Evolutionary conservation across 768 basidiomycete species (phyloP), one percentile per base, ranked within the genome.

Genomic region (Rickenella mellea): DNA sequence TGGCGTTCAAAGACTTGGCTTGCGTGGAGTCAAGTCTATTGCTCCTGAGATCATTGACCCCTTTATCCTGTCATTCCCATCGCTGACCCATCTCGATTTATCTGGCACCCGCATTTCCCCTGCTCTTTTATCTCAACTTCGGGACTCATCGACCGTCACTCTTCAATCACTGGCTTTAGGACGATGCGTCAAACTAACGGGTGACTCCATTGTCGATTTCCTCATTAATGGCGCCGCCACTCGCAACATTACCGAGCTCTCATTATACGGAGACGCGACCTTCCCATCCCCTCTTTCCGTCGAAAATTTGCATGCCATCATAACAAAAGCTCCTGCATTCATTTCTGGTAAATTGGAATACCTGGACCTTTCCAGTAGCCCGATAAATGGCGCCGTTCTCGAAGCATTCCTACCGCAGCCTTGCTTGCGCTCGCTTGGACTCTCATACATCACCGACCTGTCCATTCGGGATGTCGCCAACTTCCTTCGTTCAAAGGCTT

Each of bases 321-420:
- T 97, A 33, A 65, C 71, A 5, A 58, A 60, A 14, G 91, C 91
- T 0, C 91, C 91, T 1, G 89, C 85, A 53, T 86, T 99, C 65
- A 59, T 65, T 9, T 74, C 68, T 38, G 85, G 87, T 7, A 60
- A 78, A 45, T 67, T 99, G 29, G 72, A 79, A 9, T 96, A 93
- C 60, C 74, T 99, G 48, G 94, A 99, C 59, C 61, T 99, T 24
- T 96, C 93, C 11, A 88, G 84, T 47, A 67, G 84, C 5, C 83
- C 84, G 0, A 50, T 97, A 40, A 83, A 81, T 5, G 66, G 71
- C 6, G 61, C 82, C 6, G 60, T 82, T 5, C 48, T 53, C 12
- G 65, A 68, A 8, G 55, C 64, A 1, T 78, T 78, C 55, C 70
- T 71, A 14, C 62, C 77, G 6, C 89, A 89, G 58, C 78, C 78